Evolutionary conservation across 1,284 basidiomycete species (phyloP), one percentile per base, ranked within the genome.

Genomic region (Termitomyces sp.): DNA sequence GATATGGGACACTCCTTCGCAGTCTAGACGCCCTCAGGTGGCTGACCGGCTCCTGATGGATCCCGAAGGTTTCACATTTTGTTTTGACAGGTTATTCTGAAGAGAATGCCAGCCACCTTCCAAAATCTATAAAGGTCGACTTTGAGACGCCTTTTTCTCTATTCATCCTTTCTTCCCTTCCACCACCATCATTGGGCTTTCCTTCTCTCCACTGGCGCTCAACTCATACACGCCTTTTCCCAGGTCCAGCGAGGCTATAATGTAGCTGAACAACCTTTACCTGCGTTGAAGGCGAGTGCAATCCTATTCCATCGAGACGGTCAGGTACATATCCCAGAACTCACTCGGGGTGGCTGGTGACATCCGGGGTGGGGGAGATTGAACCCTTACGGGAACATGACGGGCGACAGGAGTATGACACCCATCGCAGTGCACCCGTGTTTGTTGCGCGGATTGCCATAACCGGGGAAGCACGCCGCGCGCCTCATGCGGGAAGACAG

Each of bases 331-430:
- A 42, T 52, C 50, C 50, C 39, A 47, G 50, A 52, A 52, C 45
- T 31, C 50, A 45, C 41, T 13, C 24, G 24, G 50, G 50, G 46
- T 48, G 46, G 46, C 50, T 52, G 50, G 50, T 52, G 50, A 39
- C 50, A 46, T 11, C 50, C 50, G 35, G 44, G 28, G 50, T 45
- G 50, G 45, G 45, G 50, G 50, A 52, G 50, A 52, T 41, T 52
- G 50, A 16, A 21, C 16, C 50, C 39, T 47, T 31, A 3, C 5
- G 50, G 38, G 39, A 39, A 35, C 50, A 50, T 52, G 50, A 52
- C 50, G 50, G 50, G 45, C 45, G 50, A 35, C 50, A 47, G 50
- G 38, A 47, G 50, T 13, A 49, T 47, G 50, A 52, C 43, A 52
- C 50, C 50, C 50, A 52, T 39, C 50, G 50, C 50, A 52, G 50